Evolutionary conservation across 1,139 yeast genomes (phyloP), one percentile per base, ranked within the genome.

Genomic region (Taphrina flavorubra): DNA sequence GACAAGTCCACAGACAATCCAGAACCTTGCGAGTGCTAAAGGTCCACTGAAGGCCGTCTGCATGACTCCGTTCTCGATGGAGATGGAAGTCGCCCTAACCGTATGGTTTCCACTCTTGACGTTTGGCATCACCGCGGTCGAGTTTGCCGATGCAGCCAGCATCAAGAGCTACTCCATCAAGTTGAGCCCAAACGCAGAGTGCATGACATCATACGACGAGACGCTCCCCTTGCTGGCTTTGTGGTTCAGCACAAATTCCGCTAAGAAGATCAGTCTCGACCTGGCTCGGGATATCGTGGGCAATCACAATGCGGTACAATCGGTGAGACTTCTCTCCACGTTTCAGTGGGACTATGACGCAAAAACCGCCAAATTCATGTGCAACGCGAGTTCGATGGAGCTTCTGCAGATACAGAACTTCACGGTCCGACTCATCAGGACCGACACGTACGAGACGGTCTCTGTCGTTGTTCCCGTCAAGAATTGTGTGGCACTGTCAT

Each of bases 1-100:
- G 8, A 20, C 42, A 5, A 20, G 47, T 16, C 40, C 66, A 10
- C 44, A 42, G 14, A 31, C 56, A 8, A 14, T 51, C 5, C 18
- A 31, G 46, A 51, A 47, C 14, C 31, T 39, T 8, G 42, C 39
- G 11, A 55, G 60, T 7, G 61, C 37, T 14, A 42, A 44, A 20
- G 61, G 56, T 14, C 61, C 67, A 5, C 55, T 57, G n/a, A 53
- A 55, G 36, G 49, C 60, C 18, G 18, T 63, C 37, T 63, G 67
- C 55, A 55, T 63, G 51, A 63, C 59, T 49, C 67, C 67, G 6
- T 63, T 63, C 59, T 56, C 67, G n/a, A 46, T 63, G 47, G 67
- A 63, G 25, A 63, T 63, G 61, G 67, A 63, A 25, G 67, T 49
- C 5, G 67, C 67, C 7, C 46, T 63, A 37, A 42, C 61, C 13